phyloP scores from a whole-genome alignment of 352 stramenopile species.

The Phytophthora boehmeriae region DNA sequence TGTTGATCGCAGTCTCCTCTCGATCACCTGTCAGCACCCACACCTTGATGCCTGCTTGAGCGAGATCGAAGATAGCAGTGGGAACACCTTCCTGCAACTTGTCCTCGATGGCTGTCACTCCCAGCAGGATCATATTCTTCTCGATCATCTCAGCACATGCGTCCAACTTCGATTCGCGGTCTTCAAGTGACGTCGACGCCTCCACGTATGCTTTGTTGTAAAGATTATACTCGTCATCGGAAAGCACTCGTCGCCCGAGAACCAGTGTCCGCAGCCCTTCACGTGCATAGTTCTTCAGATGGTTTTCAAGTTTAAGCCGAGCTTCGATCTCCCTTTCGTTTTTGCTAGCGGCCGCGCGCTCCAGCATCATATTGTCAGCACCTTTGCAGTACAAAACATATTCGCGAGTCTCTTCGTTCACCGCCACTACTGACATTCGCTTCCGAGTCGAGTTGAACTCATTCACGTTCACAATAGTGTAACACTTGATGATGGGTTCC shows the following conservation, averaged over 20 bases:
- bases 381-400: constrained; percentile 83
- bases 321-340: constrained; percentile 17
- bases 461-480: constrained; percentile 79
- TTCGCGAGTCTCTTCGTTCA: constrained; percentile 48
- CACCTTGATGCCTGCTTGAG: constrained; percentile 96
- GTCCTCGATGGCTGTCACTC: constrained; percentile 96
- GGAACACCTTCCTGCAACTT: constrained; percentile 95
- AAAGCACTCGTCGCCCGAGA: constrained; percentile 62
- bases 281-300: constrained; percentile 70
- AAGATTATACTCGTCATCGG: constrained; percentile 45
- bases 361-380: constrained; percentile 86
- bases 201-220: constrained; percentile 67
- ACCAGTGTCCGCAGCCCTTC: constrained; percentile 86
- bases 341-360: constrained; percentile 33
- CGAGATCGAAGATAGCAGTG: constrained; percentile 92
- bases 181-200: constrained; percentile 52
- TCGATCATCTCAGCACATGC: constrained; percentile 72
- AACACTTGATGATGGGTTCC: constrained; percentile 28
- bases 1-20: constrained; percentile 98
- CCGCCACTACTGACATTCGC: constrained; percentile 96
- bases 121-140: constrained; percentile 82
- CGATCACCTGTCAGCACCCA: constrained; percentile 99
- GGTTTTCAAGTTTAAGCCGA: constrained; percentile 33
- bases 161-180: constrained; percentile 59
- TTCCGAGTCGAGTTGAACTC: constrained; percentile 95